phyloP scores from a whole-genome alignment of 2,329 filamentous ascomycete species.

The Colletotrichum aenigma region DNA sequence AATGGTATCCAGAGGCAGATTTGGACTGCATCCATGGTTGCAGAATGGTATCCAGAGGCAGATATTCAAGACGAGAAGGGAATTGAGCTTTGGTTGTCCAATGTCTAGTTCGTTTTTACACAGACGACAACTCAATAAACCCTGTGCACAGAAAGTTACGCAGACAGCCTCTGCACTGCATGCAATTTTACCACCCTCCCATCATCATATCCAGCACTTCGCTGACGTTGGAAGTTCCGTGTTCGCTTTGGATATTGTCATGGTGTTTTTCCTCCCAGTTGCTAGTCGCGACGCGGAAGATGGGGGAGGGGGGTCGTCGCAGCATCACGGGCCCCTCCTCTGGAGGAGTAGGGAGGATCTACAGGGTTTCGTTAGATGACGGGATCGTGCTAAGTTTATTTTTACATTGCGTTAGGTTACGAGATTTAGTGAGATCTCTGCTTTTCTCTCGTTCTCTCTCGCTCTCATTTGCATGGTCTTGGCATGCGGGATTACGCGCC shows the following conservation, averaged over 20 bases:
- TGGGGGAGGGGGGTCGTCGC: background rate
- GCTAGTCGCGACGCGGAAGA: background rate
- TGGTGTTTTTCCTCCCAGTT: background rate
- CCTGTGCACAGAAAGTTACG: background rate
- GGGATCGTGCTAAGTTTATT: background rate
- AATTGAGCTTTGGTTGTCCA: fast-evolving
- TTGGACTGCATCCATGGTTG: background rate
- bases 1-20: background rate
- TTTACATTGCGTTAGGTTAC: background rate
- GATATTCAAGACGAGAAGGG: background rate
- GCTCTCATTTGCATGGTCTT: background rate
- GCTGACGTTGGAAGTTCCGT: background rate
- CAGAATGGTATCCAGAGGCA: background rate
- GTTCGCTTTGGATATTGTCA: background rate
- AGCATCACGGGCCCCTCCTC: background rate
- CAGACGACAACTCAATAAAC: background rate
- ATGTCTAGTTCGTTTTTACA: background rate
- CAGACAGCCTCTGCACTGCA: background rate
- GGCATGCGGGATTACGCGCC: background rate
- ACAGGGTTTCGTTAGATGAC: background rate
- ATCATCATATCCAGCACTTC: no score
- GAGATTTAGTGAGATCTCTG: background rate
- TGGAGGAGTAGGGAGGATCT: background rate
- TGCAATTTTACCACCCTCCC: no score
- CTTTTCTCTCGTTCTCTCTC: background rate